A percentile compares a stretch with the other conserved stretches of the same genome.
Evolutionary conservation across 257 asterid genomes (phyloP).

Genomic region (Solanum virginianum): DNA sequence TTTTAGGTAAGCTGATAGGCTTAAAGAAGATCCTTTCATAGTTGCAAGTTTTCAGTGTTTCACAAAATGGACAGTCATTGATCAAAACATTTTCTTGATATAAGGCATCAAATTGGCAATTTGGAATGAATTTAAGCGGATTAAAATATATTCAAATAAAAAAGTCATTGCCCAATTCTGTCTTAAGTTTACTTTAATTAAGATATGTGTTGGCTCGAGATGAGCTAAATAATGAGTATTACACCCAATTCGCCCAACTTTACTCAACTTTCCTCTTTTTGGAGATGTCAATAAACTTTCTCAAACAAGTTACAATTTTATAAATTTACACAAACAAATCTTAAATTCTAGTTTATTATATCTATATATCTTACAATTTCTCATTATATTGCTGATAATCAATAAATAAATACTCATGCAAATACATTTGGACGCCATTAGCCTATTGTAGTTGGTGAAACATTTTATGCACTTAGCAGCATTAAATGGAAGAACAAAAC

Average conservation of each 20-base stretch:
- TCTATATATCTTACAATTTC: not conserved
- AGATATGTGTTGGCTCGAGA: not conserved
- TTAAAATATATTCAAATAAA: not conserved
- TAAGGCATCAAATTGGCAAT: not conserved
- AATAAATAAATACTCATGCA: not conserved
- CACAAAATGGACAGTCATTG: not conserved
- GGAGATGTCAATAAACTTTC: not conserved
- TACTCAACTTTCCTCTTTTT: not conserved
- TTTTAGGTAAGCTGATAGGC: not conserved
- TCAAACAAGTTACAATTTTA: not conserved
- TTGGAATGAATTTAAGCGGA: not conserved
- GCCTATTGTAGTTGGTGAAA: not conserved
- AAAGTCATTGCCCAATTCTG: not conserved
- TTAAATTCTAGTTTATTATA: not conserved
- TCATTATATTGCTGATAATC: not conserved
- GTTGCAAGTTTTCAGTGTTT: not conserved
- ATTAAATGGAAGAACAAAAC: not conserved
- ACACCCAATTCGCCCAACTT: not conserved
- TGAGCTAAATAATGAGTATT: not conserved
- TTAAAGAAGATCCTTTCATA: not conserved
- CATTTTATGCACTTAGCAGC: not conserved
- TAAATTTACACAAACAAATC: not conserved
- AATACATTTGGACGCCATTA: not conserved
- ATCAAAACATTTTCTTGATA: not conserved
- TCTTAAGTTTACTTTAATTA: not conserved